phyloP scores from a whole-genome alignment of 306 rosid species.

The Canavalia gladiata region DNA sequence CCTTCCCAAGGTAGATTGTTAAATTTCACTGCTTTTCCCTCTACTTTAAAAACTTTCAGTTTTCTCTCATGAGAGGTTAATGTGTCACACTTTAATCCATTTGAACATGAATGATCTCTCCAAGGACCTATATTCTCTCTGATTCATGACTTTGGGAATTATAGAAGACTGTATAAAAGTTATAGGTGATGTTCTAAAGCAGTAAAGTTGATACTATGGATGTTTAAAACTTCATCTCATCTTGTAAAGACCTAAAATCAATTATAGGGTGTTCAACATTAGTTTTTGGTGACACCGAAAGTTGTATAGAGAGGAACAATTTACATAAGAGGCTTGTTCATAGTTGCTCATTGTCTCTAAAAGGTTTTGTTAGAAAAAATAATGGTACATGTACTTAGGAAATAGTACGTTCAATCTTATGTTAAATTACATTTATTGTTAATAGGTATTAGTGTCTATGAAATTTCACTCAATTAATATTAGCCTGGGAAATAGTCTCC shows the following conservation, averaged over 20 bases:
- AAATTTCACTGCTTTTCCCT: background rate
- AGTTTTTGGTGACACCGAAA: background rate
- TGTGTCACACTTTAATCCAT: background rate
- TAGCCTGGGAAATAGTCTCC: background rate
- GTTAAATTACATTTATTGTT: too few relatives aligned
- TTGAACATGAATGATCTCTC: background rate
- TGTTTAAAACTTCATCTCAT: background rate
- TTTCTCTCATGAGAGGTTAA: background rate
- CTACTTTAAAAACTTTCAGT: background rate
- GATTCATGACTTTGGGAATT: background rate
- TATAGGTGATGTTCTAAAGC: background rate
- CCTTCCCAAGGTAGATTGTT: background rate
- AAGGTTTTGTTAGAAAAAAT: background rate
- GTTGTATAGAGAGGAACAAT: background rate
- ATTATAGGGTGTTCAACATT: background rate
- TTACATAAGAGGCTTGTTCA: background rate
- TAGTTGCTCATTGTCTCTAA: background rate
- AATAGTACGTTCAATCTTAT: background rate
- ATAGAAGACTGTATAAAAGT: background rate
- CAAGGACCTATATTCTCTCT: background rate
- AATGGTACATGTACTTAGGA: background rate
- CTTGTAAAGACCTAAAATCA: background rate
- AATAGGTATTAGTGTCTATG: too few relatives aligned
- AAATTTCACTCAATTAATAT: background rate
- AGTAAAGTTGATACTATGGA: background rate